Base-by-base conservation (phyloP, 345 rosid species). In the Mangifera indica region DNA sequence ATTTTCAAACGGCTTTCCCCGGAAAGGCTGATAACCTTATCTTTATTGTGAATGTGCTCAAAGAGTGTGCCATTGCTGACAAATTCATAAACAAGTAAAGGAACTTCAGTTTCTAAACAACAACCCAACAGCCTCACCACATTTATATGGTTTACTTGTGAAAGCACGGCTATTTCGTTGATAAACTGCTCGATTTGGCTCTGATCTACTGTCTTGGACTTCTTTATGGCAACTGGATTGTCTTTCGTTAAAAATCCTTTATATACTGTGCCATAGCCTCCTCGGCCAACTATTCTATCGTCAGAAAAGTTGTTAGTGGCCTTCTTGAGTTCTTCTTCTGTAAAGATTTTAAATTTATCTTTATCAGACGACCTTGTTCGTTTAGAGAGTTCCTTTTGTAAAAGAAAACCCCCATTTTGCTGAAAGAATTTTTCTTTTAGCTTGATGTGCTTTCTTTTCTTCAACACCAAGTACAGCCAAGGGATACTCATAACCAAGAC, bases 1-100 rank as follows among this genome's bases (percentile, higher is more conserved):
- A 84, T 80, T 26, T 76, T 70, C 18, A 83, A 32, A 0, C 84
- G 81, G 13, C 55, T 67, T 0, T 77, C 77, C 84, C 84, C 81
- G 5, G 78, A 64, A 17, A 83, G 40, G 1, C 56, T 10, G 2
- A 60, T 17, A 17, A 32, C 64, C 3, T 14, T 8, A 8, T 60
- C 29, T 22, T 44, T 18, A 15, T 67, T 37, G 10, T 70, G 78
- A 11, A 79, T 20, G 64, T 57, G 74, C 0, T 73, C 42, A 26
- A 37, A 61, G 5, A 77, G 61, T 53, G 72, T 73, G 10, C 59
- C 72, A 5, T 77, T 77, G 18, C 34, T 45, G 32, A 72, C 42
- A 53, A 72, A 77, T 13, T 49, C 53, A 14, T 49, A 14, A 49
- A 13, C 53, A 13, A 49, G 53, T 15, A 49, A 14, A 49, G 53